Evolutionary conservation across 441 rosid species (phyloP), one percentile per base, ranked within the genome.

Genomic region (Oxalis stricta): DNA sequence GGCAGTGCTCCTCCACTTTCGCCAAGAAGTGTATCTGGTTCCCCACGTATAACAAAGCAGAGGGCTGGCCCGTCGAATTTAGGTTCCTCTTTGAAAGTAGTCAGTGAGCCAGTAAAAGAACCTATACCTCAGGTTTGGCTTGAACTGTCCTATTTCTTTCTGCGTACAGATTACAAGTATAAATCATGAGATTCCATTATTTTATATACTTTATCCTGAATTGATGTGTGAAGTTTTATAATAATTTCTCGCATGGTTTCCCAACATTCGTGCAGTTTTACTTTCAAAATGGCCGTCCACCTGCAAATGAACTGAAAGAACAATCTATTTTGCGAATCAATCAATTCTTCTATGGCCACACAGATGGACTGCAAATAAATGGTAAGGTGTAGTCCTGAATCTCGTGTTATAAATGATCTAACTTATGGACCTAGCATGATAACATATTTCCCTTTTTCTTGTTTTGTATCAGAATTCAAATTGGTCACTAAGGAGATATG

Each of bases 1-100:
- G 97, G 94, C 33, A 82, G 87, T 59, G 78, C 87, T 10, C 99
- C 99, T 46, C 99, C 97, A 5, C 99, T 92, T 57, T 92, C 99
- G 21, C 96, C 99, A 3, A 74, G 95, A 51, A 92, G 92, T 60
- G 48, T 74, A 4, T 63, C 88, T 26, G 91, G 94, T 39, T 92
- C 99, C 14, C 99, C 99, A 32, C 94, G 99, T 45, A 54, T 70
- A 33, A 66, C 55, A 7, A 92, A 73, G 53, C 95, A 66, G 43
- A 74, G 95, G 61, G 64, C 58, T 39, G 92, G 80, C 39, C 94
- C 62, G 38, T 92, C 99, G 49, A 72, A 82, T 63, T 68, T 92
- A 39, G 86, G 95, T 35, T 87, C 97, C 59, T 72, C 88, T 6
- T 49, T 86, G 34, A 91, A 84, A 75, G 75, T 84, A 33, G 56